These are phyloP conservation scores for Pleurotus salmoneostramineus DNA, from an alignment of 768 basidiomycete genomes.

Conservation along the genomic window DNA sequence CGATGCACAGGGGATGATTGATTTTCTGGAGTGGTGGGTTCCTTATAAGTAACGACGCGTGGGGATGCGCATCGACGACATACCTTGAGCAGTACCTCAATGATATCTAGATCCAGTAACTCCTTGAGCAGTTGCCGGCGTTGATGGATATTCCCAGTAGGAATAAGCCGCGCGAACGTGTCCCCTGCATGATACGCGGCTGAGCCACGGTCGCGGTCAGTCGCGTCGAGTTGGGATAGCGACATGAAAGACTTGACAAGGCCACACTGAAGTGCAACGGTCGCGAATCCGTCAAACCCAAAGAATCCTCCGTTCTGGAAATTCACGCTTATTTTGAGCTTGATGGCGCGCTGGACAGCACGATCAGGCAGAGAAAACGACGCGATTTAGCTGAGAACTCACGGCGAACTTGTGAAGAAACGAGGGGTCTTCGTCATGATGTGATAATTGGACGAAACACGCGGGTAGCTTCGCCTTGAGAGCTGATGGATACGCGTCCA, in stretches of 20 bases:
- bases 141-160: conserved; percentile 14
- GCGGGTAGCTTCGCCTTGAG: no score
- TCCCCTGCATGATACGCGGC: conserved; percentile 19
- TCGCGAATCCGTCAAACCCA: conserved; percentile 18
- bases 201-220: conserved; percentile 12
- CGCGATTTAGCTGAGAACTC: not conserved
- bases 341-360: conserved; percentile 7
- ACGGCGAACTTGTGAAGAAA: not conserved
- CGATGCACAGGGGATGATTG: conserved; percentile 18
- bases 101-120: conserved; percentile 15
- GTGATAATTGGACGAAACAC: not conserved
- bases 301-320: not conserved
- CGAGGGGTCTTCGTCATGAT: not conserved
- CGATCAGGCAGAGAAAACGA: not conserved
- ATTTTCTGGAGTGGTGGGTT: conserved; percentile 13
- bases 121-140: conserved; percentile 18
- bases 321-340: not conserved
- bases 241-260: conserved; percentile 22
- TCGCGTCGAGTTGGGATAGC: conserved; percentile 15
- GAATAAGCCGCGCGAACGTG: conserved; percentile 16
- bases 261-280: conserved; percentile 19
- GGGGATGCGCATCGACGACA: not conserved
- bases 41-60: not conserved
- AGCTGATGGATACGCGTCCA: no score
- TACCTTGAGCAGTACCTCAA: conserved; percentile 20